Evolutionary conservation across 306 rosid genomes (phyloP), one percentile per base, ranked within the genome.

Genomic region (Cotoneaster glaucophyllus): DNA sequence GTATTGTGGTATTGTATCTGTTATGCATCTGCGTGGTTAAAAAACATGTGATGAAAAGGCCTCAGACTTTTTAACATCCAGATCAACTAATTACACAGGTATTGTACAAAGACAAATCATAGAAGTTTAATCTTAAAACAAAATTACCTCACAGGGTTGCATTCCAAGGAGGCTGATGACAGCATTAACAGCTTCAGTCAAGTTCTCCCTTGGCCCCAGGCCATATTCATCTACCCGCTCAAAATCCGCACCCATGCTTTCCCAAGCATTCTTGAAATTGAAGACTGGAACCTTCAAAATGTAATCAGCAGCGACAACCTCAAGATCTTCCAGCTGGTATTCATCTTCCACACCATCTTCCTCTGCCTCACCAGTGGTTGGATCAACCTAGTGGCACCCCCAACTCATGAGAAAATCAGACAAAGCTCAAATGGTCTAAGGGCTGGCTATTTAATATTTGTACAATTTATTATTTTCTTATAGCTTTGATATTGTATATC

Each of bases 311-410:
- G 97, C 86, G 74, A 88, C 97, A 85, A 95, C 99, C 81, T 92
- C 99, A 78, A 95, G 86, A 67, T 95, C 99, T 91, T 95, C 99
- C 84, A 95, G 82, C 87, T 90, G 97, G 85, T 92, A 95, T 85
- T 92, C 97, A 80, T 95, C 99, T 86, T 95, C 99, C 62, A 92
- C 97, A 11, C 99, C 99, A 44, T 95, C 97, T 62, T 95, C 99
- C 58, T 92, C 99, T 53, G 93, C 88, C 87, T 95, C 99, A n/a
- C 99, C 97, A 9, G 92, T 86, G 82, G 84, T 83, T 61, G 89
- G 83, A 71, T 92, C 97, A 85, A 95, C 96, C 99, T 92, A 77
- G 70, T 56, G 59, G 79, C 69, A 61, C 74, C 59, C 74, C 73
- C 83, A 81, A 76, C 44, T 25, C 44, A 66, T 65, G 74, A 74